Evolutionary conservation across 495 filamentous ascomycete species (phyloP).

Genomic region (Neurospora tetraspora): DNA sequence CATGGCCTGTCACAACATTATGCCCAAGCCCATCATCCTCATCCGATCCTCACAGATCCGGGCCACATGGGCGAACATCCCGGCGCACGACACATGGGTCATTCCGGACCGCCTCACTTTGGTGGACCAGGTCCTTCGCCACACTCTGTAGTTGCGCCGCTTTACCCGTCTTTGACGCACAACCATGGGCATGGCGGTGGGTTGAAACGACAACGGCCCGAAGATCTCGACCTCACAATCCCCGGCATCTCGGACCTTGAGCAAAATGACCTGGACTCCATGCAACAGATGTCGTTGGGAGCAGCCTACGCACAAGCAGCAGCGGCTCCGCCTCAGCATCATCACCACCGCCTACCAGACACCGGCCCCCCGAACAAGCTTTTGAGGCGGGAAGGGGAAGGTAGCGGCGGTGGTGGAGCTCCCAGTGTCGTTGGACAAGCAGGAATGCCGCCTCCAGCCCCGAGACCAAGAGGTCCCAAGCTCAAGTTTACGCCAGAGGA

Average conservation of each 20-base stretch:
- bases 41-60: conserved; percentile 39
- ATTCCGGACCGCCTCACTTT: conserved; percentile 36
- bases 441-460: conserved; percentile 73
- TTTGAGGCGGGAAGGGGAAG: conserved; percentile 41
- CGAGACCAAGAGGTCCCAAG: conserved; percentile 69
- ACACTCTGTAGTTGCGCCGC: conserved; percentile 31
- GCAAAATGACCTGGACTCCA: conserved; percentile 36
- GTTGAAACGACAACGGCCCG: conserved; percentile 35
- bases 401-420: conserved; percentile 36
- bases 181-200: conserved; percentile 32
- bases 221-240: conserved; percentile 40
- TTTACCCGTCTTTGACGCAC: conserved; percentile 36
- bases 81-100: conserved; percentile 35
- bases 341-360: conserved; percentile 64
- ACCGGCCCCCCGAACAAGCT: conserved; percentile 50
- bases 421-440: conserved; percentile 69
- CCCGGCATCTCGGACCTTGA: conserved; percentile 41
- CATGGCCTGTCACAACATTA: conserved; percentile 44
- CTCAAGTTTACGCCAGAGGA: conserved; percentile 86
- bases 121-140: conserved; percentile 29
- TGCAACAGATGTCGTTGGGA: conserved; percentile 39
- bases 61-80: conserved; percentile 34
- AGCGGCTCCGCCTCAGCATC: conserved; percentile 43
- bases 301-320: conserved; percentile 32
- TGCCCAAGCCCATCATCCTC: conserved; percentile 36